Percentiles rank a stretch among this genome's conserved stretches.
phyloP scores from a whole-genome alignment of 441 rosid species.

The Manihot esculenta region DNA sequence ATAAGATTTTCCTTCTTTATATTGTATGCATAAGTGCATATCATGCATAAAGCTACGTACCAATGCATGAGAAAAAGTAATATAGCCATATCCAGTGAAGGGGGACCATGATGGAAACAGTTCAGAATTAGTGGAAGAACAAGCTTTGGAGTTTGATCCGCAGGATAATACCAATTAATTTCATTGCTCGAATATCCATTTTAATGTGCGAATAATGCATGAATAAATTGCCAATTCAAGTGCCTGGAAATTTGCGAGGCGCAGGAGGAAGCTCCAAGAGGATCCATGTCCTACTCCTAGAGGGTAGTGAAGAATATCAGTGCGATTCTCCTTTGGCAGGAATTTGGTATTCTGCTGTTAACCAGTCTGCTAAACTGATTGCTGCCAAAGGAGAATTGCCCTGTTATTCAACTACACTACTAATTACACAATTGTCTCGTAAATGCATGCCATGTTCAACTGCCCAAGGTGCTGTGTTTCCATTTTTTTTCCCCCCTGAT shows the following conservation, averaged over 20 bases:
- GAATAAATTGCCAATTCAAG: constrained; percentile 20
- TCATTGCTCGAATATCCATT: constrained; percentile 29
- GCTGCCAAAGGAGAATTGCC: constrained; percentile 80
- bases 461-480: neutral
- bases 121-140: constrained; percentile 9
- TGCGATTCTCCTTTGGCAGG: constrained; percentile 58
- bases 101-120: constrained; percentile 35
- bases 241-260: neutral
- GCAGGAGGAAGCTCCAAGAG: neutral
- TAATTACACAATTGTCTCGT: neutral
- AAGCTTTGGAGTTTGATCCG: constrained; percentile 26
- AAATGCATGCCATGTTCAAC: neutral
- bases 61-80: constrained; percentile 17
- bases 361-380: neutral
- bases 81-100: constrained; percentile 11
- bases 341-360: neutral
- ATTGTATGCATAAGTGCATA: neutral
- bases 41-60: neutral
- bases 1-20: neutral
- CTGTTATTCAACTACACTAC: constrained; percentile 47
- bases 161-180: constrained; percentile 26
- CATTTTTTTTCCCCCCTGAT: neutral
- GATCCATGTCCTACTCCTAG: too few species aligned
- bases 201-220: constrained; percentile 33
- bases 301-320: constrained; percentile 43